These are phyloP conservation scores for Naganishia liquefaciens DNA, from an alignment of 1,284 basidiomycete genomes.

Conservation along the genomic window DNA sequence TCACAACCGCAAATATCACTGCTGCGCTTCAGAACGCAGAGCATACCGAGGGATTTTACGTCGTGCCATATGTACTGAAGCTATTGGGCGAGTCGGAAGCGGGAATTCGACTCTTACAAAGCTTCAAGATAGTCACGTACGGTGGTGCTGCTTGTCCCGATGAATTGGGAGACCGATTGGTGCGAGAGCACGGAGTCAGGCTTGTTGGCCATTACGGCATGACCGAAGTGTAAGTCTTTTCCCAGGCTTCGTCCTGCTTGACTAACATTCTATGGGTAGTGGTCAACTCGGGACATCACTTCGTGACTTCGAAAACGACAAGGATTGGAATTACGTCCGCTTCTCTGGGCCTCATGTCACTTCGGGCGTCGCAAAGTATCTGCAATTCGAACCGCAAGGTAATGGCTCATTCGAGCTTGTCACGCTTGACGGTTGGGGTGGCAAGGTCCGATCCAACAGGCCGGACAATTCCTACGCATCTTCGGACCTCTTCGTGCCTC, in stretches of 20 bases:
- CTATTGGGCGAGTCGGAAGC: slow-evolving; percentile 60
- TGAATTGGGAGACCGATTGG: slow-evolving; percentile 60
- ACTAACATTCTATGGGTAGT: neutral
- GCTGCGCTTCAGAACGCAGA: slow-evolving; percentile 24
- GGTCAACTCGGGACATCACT: slow-evolving; percentile 30
- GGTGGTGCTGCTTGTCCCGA: slow-evolving; percentile 50
- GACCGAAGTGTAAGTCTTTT: slow-evolving; percentile 45
- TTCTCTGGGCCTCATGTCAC: slow-evolving; percentile 48
- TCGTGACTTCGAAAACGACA: slow-evolving; percentile 57
- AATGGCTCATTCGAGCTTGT: slow-evolving; percentile 60
- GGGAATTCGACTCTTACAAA: slow-evolving; percentile 56
- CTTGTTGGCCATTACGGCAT: slow-evolving; percentile 63
- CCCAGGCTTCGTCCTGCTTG: neutral
- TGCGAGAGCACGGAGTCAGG: slow-evolving; percentile 57
- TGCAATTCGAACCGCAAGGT: slow-evolving; percentile 58
- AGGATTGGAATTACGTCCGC: slow-evolving; percentile 64
- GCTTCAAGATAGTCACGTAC: slow-evolving; percentile 59
- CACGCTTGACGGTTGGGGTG: slow-evolving; percentile 62
- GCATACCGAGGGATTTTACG: slow-evolving; percentile 27
- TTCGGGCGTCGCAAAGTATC: slow-evolving; percentile 51
- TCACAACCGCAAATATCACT: slow-evolving; percentile 28
- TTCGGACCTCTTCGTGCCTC: slow-evolving; percentile 62
- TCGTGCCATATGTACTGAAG: slow-evolving; percentile 38
- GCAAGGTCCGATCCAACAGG: slow-evolving; percentile 60
- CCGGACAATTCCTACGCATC: slow-evolving; percentile 64